Evolutionary conservation across 768 basidiomycete species (phyloP), one percentile per base, ranked within the genome.

Genomic region (Mycena latifolia): DNA sequence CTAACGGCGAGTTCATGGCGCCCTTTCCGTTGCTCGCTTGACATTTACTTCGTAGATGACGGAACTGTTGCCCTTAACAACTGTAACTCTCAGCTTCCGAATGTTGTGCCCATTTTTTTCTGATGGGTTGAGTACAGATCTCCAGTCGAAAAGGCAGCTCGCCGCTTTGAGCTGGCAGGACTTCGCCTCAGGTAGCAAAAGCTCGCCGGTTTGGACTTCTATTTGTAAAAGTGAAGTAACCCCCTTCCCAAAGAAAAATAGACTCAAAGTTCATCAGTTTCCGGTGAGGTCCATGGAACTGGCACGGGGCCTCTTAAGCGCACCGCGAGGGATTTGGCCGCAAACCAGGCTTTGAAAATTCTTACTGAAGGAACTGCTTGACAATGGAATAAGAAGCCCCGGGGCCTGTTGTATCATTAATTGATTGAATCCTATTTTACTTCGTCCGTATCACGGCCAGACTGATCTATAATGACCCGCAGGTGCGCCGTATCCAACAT

Each of bases 151-250:
- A 43, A 78, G 79, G 17, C 77, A 77, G 35, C 72, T 80, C 37
- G 61, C 83, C 20, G 71, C 84, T 29, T 80, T 91, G 29, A 87
- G 82, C 69, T 92, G 89, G 88, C 72, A 79, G 24, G 87, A 89
- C 50, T 79, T 77, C 0, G 73, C 70, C 7, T 75, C 74, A 12
- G 89, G 88, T 0, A 79, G 80, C 0, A 76, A 75, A 15, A 81
- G 88, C 58, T 76, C 74, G 4, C 85, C 83, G 8, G 71, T 75
- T 41, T 92, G 18, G 41, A n/a, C 41, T 22, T n/a, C 20, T 22
- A 20, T 83, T 7, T 91, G 89, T 75, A 90, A 88, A 81, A 84
- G 91, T 89, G 67, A 70, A 73, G 9, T 67, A 29, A 12, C n/a
- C 35, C n/a, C 24, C 22, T n/a, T 55, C 39, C 46, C 58, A 65